Conservation (phyloP, 345 rosid genomes). For the Populus nigra region DNA sequence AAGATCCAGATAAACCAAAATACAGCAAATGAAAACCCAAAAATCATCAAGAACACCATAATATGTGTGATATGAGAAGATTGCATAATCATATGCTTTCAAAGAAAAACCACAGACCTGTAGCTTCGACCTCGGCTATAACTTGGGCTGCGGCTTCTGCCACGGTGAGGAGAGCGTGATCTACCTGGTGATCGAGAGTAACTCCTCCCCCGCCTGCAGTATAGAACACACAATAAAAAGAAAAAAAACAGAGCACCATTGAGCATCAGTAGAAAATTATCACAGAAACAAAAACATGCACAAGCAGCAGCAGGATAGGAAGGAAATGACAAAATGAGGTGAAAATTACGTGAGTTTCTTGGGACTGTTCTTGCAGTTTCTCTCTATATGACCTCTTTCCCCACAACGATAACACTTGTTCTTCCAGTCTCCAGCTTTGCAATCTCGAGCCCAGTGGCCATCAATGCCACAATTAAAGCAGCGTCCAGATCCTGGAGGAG, state of each 20-base stretch:
- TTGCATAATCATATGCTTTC: not conserved
- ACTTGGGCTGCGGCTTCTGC: slow-evolving; percentile 84
- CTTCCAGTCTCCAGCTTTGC: slow-evolving; percentile 97
- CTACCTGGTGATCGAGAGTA: slow-evolving; percentile 68
- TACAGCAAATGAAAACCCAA: not conserved
- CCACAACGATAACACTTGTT: slow-evolving; percentile 97
- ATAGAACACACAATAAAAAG: not conserved
- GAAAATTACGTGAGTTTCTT: slow-evolving; percentile 56
- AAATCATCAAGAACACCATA: not conserved
- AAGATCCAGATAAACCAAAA: not conserved
- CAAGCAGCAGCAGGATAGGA: not conserved
- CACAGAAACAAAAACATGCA: not conserved
- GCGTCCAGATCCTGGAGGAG: slow-evolving; percentile 95
- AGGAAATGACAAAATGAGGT: not conserved
- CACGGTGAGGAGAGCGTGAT: slow-evolving; percentile 59
- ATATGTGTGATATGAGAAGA: not conserved
- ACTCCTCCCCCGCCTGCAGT: slow-evolving; percentile 48
- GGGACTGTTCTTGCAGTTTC: slow-evolving; percentile 91
- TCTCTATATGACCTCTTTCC: slow-evolving; percentile 90
- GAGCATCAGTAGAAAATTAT: not conserved
- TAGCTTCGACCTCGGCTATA: slow-evolving; percentile 85
- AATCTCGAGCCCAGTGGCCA: slow-evolving; percentile 98
- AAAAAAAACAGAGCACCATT: not conserved
- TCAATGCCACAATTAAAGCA: slow-evolving; percentile 96
- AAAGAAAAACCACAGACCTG: slow-evolving; percentile 37